Evolutionary conservation across 208 protist species (phyloP), one percentile per base, ranked within the genome.

Genomic region (Leptomonas seymouri): DNA sequence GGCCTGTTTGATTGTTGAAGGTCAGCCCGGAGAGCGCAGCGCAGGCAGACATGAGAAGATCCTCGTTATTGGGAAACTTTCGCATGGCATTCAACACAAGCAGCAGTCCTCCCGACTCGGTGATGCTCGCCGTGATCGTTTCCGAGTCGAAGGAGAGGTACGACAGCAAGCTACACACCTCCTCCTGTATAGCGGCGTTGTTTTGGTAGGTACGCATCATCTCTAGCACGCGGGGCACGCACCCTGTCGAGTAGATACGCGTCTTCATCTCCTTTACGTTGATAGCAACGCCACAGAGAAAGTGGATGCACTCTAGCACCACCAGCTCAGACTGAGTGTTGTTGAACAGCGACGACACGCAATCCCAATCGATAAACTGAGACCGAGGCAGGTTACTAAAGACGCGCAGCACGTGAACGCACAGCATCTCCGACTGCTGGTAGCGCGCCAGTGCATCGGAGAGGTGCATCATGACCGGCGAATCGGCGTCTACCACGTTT

Each of bases 111-210:
- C 84, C 81, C 6, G 64, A 68, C 48, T 91, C 80, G 14, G 90
- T 95, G 74, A 97, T 93, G 67, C 75, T 85, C 21, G 78, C 57
- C 25, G 93, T 97, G 76, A 97, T 97, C 6, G 71, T 76, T 55
- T 95, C 90, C 6, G 93, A 97, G 76, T 97, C 93, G 77, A 94
- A 97, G 53, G 93, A 97, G 36, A 97, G 83, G 75, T 97, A 97
- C 2, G 92, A 97, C 27, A 97, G 58, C 48, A 97, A 70, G 74
- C 82, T 89, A 71, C 92, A 97, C 41, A 85, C 80, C 68, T 84
- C 82, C 67, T 94, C 89, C 69, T 94, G 86, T 31, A 97, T 90
- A 25, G 71, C 71, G n/a, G 80, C 51, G 71, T 92, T 93, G 16
- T 36, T 27, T 27, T 61, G 64, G 68, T 90, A 92, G 58, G 74